Conservation (phyloP, 2,329 filamentous ascomycete species). For the Elsinoe arachidis region DNA sequence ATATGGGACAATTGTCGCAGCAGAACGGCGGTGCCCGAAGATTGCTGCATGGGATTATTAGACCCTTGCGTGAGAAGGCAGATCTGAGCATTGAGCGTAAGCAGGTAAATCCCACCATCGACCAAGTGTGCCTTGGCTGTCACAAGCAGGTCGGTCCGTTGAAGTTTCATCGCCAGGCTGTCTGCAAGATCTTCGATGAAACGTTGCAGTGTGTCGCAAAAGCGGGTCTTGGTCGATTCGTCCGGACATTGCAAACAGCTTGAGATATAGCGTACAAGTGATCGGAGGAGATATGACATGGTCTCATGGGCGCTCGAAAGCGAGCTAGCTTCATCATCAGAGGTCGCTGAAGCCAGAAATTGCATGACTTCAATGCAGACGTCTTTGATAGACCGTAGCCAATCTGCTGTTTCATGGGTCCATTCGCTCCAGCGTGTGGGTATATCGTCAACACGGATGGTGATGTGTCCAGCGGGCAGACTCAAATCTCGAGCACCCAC, state of each 20-base stretch:
- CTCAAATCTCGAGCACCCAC: slow-evolving; percentile 37
- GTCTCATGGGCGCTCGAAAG: background rate
- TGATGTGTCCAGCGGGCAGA: slow-evolving; percentile 47
- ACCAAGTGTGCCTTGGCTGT: slow-evolving; percentile 1
- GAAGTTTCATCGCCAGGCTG: slow-evolving; percentile 6
- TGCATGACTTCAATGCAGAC: slow-evolving; percentile 22
- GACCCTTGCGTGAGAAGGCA: slow-evolving; percentile 2
- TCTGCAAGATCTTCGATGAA: slow-evolving; percentile 31
- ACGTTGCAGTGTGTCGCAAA: slow-evolving; percentile 35
- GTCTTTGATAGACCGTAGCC: slow-evolving; percentile 32
- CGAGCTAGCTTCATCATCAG: slow-evolving; percentile 8
- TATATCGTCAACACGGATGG: slow-evolving; percentile 30
- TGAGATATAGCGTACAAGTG: slow-evolving; percentile 42
- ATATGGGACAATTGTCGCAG: slow-evolving; percentile 1
- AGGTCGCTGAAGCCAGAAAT: background rate
- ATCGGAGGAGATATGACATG: slow-evolving; percentile 31
- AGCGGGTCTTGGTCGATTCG: slow-evolving; percentile 43
- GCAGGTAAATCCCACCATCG: slow-evolving; percentile 13
- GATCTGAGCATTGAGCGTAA: slow-evolving; percentile 12
- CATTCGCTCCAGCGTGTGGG: slow-evolving; percentile 42
- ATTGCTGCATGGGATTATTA: background rate
- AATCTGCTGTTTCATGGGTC: slow-evolving; percentile 46
- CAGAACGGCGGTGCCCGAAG: background rate
- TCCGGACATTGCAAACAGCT: slow-evolving; percentile 45
- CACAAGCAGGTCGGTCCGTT: background rate